Percentiles rank a stretch among this genome's conserved stretches.
Conservation (phyloP, 2,329 filamentous ascomycete species). For the Fusarium mundagurra region DNA sequence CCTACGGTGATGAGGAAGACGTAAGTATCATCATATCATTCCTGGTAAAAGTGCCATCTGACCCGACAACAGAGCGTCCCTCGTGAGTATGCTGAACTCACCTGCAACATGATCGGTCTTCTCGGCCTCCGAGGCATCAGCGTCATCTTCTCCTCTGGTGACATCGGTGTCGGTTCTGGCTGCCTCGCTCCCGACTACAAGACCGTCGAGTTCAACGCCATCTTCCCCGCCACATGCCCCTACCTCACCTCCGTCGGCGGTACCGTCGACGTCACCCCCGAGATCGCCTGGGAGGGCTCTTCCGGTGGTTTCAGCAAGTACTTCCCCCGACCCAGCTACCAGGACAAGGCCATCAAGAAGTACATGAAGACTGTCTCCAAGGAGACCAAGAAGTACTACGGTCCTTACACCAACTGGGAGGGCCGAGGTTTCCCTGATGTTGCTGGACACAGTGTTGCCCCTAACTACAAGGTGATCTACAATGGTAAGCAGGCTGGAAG, state of each 20-base stretch:
- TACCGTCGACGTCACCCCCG: conserved; percentile 59
- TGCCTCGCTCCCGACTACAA: conserved; percentile 25
- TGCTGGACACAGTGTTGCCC: conserved; percentile 56
- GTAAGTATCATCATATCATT: not conserved
- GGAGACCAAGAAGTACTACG: conserved; percentile 49
- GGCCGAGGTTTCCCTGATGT: conserved; percentile 59
- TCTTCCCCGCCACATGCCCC: conserved; percentile 54
- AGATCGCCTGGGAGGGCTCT: conserved; percentile 55
- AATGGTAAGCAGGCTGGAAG: conserved; percentile 40
- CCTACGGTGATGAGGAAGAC: conserved; percentile 22
- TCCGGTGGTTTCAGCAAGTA: conserved; percentile 61
- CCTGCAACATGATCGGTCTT: conserved; percentile 23
- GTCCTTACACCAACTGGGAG: conserved; percentile 45
- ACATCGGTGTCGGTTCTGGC: conserved; percentile 35
- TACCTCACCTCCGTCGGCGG: conserved; percentile 62
- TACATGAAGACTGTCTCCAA: conserved; percentile 50
- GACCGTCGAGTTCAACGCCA: conserved; percentile 49
- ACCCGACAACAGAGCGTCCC: conserved; percentile 1
- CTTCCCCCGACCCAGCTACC: conserved; percentile 59
- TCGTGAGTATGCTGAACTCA: conserved; percentile 16
- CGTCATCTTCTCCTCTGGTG: conserved; percentile 55
- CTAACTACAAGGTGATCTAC: conserved; percentile 57
- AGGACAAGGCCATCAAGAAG: conserved; percentile 51
- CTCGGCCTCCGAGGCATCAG: conserved; percentile 18
- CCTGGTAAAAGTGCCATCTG: rapidly evolving